Percentiles rank a stretch among this genome's conserved stretches.
Evolutionary conservation across 257 asterid genomes (phyloP).

Genomic region (Mentha longifolia): DNA sequence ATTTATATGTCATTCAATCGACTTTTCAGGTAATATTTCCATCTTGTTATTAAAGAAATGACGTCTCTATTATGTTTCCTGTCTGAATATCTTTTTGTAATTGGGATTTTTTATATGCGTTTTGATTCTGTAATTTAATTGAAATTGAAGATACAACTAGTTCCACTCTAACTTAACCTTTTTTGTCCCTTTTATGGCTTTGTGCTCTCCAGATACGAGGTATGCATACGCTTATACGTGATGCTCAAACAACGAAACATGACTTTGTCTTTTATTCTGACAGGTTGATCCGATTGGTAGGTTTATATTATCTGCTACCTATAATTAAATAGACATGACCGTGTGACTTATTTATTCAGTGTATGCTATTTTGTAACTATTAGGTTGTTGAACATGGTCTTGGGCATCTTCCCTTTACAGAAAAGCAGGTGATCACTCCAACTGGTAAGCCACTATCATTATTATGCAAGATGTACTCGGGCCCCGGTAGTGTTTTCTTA

Average conservation of each 20-base stretch:
- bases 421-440: constrained; percentile 95
- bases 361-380: no score
- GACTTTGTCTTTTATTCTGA: constrained; percentile 96
- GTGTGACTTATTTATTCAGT: constrained; percentile 33
- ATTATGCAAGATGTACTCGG: constrained; percentile 17
- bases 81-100: constrained; percentile 16
- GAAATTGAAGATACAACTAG: background rate
- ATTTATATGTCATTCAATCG: constrained; percentile 89
- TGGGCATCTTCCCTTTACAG: constrained; percentile 98
- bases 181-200: constrained; percentile 8
- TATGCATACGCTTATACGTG: constrained; percentile 99
- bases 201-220: constrained; percentile 84
- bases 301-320: constrained; percentile 33
- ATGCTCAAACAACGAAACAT: constrained; percentile 87
- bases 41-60: constrained; percentile 5
- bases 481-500: constrained; percentile 17
- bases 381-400: constrained; percentile 99
- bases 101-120: background rate
- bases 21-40: constrained; percentile 84
- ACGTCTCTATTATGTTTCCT: constrained; percentile 14
- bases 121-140: constrained; percentile 19
- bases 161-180: background rate
- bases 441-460: constrained; percentile 69
- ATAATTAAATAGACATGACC: background rate
- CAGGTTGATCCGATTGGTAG: constrained; percentile 91